Percentiles rank a stretch among this genome's conserved stretches.
phyloP scores from a whole-genome alignment of 768 basidiomycete species.

The Chalciporus chontae region DNA sequence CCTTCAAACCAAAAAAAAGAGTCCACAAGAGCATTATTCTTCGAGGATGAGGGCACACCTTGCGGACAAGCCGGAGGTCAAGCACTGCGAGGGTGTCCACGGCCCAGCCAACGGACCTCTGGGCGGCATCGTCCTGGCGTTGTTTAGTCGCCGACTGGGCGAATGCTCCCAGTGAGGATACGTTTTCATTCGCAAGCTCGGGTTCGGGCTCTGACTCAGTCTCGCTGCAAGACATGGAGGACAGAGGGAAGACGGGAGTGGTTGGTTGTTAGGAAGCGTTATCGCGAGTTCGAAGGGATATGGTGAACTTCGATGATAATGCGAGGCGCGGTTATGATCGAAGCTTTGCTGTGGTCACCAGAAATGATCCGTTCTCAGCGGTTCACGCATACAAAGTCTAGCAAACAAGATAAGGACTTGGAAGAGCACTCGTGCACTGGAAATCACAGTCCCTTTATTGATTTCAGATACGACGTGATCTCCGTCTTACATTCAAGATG shows the following conservation, averaged over 20 bases:
- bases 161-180: slow-evolving; percentile 19
- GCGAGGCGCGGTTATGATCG: too few relatives aligned
- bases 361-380: neutral
- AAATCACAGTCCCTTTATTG: slow-evolving; percentile 50
- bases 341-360: too few relatives aligned
- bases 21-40: neutral
- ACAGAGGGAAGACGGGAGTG: neutral
- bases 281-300: neutral
- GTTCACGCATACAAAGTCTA: neutral
- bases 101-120: slow-evolving; percentile 22
- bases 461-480: slow-evolving; percentile 54
- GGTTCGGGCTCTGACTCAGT: slow-evolving; percentile 59
- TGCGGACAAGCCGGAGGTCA: slow-evolving; percentile 28
- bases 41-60: slow-evolving; percentile 14
- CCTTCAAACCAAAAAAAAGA: slow-evolving; percentile 30
- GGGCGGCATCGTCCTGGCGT: neutral
- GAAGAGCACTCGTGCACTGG: neutral
- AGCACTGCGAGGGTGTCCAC: slow-evolving; percentile 22
- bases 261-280: neutral
- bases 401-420: neutral
- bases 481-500: slow-evolving; percentile 52
- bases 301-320: neutral
- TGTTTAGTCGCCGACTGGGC: slow-evolving; percentile 10
- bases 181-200: slow-evolving; percentile 9
- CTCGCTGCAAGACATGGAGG: slow-evolving; percentile 40